Evolutionary conservation across 192 early-diverging fungal genomes (phyloP), one percentile per base, ranked within the genome.

Genomic region (Irineochytrium annulatum): DNA sequence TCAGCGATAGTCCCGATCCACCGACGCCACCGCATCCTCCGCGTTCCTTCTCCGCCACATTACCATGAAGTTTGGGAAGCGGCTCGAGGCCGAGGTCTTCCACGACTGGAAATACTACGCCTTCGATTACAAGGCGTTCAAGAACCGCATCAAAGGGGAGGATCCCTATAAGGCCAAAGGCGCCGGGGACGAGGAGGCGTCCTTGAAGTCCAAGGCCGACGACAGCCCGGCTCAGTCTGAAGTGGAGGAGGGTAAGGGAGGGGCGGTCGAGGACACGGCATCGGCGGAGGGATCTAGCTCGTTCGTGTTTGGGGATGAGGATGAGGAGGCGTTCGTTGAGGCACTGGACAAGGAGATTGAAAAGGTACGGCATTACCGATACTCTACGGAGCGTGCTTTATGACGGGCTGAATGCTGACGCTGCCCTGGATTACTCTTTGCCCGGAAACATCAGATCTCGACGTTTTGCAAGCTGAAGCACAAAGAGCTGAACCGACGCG

Each of bases 111-210:
- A 53, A 19, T 67, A 60, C 33, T 67, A 67, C 65, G 58, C 65
- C 20, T 57, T 67, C 57, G 65, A 67, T 30, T 67, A 67, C 65
- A 67, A 60, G 37, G 49, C 49, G 16, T 51, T 67, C 34, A 67
- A 67, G 48, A 28, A 44, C 28, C 20, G 55, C 8, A 59, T 67
- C 52, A 49, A 49, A 24, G 28, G 30, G 3, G 57, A 34, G 16
- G 57, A 60, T 28, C 65, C 65, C 22, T 67, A 57, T 39, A 60
- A 45, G 5, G n/a, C n/a, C n/a, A n/a, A n/a, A n/a, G n/a, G n/a
- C n/a, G n/a, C n/a, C n/a, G n/a, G n/a, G n/a, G n/a, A n/a, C n/a
- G n/a, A n/a, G n/a, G n/a, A n/a, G n/a, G n/a, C n/a, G n/a, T n/a
- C n/a, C n/a, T n/a, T n/a, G n/a, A n/a, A n/a, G n/a, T n/a, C n/a